Evolutionary conservation across 805 yeast species (phyloP).

Genomic region (Metschnikowia colocasiae): DNA sequence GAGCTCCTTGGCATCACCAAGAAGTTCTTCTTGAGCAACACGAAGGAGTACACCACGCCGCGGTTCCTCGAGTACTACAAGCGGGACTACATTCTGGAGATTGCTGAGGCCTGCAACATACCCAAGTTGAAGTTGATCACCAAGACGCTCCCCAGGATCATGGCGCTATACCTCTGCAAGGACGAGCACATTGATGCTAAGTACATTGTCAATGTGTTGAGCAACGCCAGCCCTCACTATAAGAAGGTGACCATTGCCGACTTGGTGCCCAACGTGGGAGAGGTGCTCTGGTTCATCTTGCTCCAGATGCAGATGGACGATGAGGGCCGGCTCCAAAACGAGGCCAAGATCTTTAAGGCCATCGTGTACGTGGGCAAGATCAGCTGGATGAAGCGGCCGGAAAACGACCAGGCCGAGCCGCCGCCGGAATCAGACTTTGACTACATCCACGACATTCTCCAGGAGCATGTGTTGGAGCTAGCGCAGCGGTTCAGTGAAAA

Average conservation of each 20-base stretch:
- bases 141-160: slow-evolving; percentile 46
- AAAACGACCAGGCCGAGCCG: slow-evolving; percentile 2
- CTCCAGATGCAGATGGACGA: slow-evolving; percentile 32
- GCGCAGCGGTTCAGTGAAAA: slow-evolving; percentile 77
- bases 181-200: slow-evolving; percentile 45
- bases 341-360: slow-evolving; percentile 39
- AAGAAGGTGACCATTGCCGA: slow-evolving; percentile 30
- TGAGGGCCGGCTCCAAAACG: slow-evolving; percentile 27
- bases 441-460: slow-evolving; percentile 33
- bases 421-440: slow-evolving; percentile 21
- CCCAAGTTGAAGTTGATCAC: slow-evolving; percentile 47
- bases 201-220: slow-evolving; percentile 50
- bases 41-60: slow-evolving; percentile 74
- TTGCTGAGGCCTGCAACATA: slow-evolving; percentile 51
- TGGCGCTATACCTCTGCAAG: slow-evolving; percentile 57
- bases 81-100: slow-evolving; percentile 57
- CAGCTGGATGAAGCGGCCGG: slow-evolving; percentile 17
- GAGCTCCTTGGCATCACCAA: slow-evolving; percentile 61
- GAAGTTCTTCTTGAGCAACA: slow-evolving; percentile 60
- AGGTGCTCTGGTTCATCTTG: slow-evolving; percentile 35
- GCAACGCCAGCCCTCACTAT: slow-evolving; percentile 50
- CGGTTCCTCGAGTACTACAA: slow-evolving; percentile 64
- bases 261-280: slow-evolving; percentile 36
- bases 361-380: slow-evolving; percentile 38
- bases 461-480: slow-evolving; percentile 64